These are phyloP conservation scores for Curvularia lunata DNA, from an alignment of 2,329 filamentous ascomycete species.

Conservation along the genomic window DNA sequence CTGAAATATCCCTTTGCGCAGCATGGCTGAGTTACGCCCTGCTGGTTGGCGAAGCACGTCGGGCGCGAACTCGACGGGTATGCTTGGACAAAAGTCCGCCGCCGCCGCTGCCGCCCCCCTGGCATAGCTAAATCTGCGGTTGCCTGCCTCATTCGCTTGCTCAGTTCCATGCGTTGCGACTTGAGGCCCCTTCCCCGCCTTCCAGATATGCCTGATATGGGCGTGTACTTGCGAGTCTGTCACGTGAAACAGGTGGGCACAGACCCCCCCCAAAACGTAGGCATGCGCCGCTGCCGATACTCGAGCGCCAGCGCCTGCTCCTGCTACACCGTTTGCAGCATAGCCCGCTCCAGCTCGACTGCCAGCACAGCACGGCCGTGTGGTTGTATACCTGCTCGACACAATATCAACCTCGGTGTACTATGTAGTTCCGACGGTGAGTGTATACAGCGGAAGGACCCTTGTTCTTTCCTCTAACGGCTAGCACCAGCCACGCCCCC, in stretches of 20 bases:
- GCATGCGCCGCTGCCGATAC: neutral
- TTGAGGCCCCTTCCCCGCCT: neutral
- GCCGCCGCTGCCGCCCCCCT: too few relatives aligned
- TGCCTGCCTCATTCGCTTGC: neutral
- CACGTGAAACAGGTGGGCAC: neutral
- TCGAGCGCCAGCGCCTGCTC: conserved; percentile 6
- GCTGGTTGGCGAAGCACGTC: conserved; percentile 8
- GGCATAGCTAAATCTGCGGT: neutral
- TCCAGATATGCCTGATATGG: neutral
- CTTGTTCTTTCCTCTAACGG: conserved; percentile 20
- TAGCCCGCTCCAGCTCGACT: conserved; percentile 7
- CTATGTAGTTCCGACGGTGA: conserved; percentile 29
- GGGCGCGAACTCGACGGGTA: conserved; percentile 12
- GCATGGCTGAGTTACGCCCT: conserved; percentile 23
- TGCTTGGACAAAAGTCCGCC: neutral
- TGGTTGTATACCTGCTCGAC: conserved; percentile 10
- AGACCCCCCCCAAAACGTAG: neutral
- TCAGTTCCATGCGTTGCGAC: neutral
- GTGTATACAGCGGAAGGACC: conserved; percentile 24
- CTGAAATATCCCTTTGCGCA: conserved; percentile 8
- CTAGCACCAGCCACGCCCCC: conserved; percentile 21
- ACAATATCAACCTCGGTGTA: conserved; percentile 11
- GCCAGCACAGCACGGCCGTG: conserved; percentile 11
- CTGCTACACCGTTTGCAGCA: conserved; percentile 17
- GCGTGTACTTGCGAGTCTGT: neutral